Percentiles rank a stretch among this genome's conserved stretches.
phyloP scores from a whole-genome alignment of 2,329 filamentous ascomycete genomes.

The Nemania abortiva region DNA sequence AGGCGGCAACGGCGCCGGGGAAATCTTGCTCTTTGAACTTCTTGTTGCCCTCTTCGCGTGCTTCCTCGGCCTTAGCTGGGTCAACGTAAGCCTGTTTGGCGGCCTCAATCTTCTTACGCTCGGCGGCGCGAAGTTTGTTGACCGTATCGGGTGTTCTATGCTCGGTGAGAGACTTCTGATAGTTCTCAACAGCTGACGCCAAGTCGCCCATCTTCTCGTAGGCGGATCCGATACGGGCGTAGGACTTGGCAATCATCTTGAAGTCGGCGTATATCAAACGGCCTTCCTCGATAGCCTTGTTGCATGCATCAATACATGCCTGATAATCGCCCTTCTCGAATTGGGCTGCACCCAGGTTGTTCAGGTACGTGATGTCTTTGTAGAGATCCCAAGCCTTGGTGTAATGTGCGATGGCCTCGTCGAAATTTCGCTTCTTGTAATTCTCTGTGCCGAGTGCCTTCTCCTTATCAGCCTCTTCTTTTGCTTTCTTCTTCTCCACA shows the following conservation, averaged over 20 bases:
- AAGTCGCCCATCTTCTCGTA: constrained; percentile 92
- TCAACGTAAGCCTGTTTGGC: constrained; percentile 87
- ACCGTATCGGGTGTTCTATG: constrained; percentile 96
- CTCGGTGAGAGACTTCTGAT: constrained; percentile 93
- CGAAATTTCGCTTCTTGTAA: constrained; percentile 99
- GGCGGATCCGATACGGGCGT: constrained; percentile 91
- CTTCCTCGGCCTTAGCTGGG: constrained; percentile 92
- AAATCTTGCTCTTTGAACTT: constrained; percentile 98
- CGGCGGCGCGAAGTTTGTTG: constrained; percentile 88
- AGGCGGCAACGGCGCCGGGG: constrained; percentile 93
- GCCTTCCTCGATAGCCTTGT: constrained; percentile 89
- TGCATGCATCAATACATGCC: constrained; percentile 86
- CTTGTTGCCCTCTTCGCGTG: constrained; percentile 91
- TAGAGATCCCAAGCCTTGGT: constrained; percentile 91
- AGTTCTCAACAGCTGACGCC: constrained; percentile 84
- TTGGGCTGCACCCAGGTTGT: constrained; percentile 92
- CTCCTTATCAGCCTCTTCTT: constrained; percentile 92
- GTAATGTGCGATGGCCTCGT: constrained; percentile 94
- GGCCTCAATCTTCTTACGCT: constrained; percentile 84
- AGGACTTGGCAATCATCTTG: constrained; percentile 98
- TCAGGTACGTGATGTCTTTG: constrained; percentile 98
- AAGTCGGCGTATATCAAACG: constrained; percentile 93
- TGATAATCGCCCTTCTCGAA: constrained; percentile 97
- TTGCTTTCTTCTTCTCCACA: constrained; percentile 85
- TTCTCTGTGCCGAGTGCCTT: constrained; percentile 93